Conservation (phyloP, 768 basidiomycete genomes). For the Trametes gibbosa region DNA sequence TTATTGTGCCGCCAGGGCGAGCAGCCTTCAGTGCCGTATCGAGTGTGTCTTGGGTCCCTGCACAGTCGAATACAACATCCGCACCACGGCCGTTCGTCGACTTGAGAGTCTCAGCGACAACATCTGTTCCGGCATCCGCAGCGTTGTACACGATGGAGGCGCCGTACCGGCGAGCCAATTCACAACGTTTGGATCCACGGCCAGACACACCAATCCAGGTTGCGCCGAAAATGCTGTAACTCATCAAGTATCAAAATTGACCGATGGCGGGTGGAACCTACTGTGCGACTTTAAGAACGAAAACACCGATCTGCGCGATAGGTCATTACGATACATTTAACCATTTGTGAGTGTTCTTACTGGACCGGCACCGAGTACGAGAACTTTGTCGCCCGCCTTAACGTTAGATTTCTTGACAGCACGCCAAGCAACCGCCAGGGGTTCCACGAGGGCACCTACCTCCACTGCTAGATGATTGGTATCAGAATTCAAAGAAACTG, state of each 20-base stretch:
- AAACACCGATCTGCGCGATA: slow-evolving; percentile 20
- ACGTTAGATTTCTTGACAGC: slow-evolving; percentile 42
- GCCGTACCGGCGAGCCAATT: slow-evolving; percentile 35
- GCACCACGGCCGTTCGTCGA: slow-evolving; percentile 36
- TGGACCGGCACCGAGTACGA: slow-evolving; percentile 46
- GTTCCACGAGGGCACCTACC: slow-evolving; percentile 46
- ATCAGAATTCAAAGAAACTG: background rate
- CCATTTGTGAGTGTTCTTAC: slow-evolving; percentile 25
- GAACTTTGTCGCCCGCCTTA: slow-evolving; percentile 36
- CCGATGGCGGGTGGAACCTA: background rate
- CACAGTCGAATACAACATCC: slow-evolving; percentile 48
- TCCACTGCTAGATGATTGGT: slow-evolving; percentile 34
- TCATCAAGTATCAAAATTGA: too few relatives aligned
- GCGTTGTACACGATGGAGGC: slow-evolving; percentile 41
- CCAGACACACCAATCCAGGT: slow-evolving; percentile 40
- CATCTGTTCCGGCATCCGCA: slow-evolving; percentile 17
- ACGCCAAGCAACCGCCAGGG: slow-evolving; percentile 46
- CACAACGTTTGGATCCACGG: slow-evolving; percentile 37
- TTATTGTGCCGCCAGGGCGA: slow-evolving; percentile 38
- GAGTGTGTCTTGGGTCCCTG: slow-evolving; percentile 40
- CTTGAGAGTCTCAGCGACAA: slow-evolving; percentile 28
- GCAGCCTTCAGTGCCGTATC: slow-evolving; percentile 36
- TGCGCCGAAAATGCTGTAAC: slow-evolving; percentile 24
- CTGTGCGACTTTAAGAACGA: slow-evolving; percentile 18
- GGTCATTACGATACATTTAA: background rate